Base-by-base conservation (phyloP, 202 grass and related monocot genomes). In the Eragrostis tef region DNA sequence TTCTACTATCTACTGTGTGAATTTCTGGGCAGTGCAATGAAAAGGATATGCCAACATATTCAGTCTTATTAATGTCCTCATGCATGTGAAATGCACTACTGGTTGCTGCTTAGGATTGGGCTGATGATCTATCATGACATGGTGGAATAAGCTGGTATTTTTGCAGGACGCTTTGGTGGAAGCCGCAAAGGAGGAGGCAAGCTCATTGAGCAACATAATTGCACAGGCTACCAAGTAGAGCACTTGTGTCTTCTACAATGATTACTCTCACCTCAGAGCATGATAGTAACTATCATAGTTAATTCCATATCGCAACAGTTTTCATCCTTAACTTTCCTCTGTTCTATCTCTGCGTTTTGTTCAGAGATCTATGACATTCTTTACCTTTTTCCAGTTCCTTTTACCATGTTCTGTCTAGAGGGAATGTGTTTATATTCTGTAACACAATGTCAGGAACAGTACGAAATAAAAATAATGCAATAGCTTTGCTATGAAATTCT, bases 161-260 rank as follows among this genome's bases (percentile, higher is more conserved):
- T 83, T 80, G 61, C 87, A 94, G 89, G 94, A 90, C 79, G 66
- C 84, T 80, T 64, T 94, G 84, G 86, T 94, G 83, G 88, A 89
- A 78, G 87, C 88, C 9, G 91, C 91, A 73, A 86, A 97, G 84
- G 87, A 81, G 44, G 79, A 90, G 83, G 78, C 89, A 77, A 39
- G 78, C 83, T 93, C 93, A 24, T 81, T 88, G 57, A 89, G 88
- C 79, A 92, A 64, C 75, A 94, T 97, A 72, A 97, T 94, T 79
- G 88, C 94, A 64, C 90, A 83, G 83, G 89, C 78, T 73, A 93
- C 88, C 79, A 90, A 75, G 80, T 88, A 91, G 82, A 91, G 79
- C 83, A 74, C 78, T 79, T 36, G 83, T 86, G 66, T 67, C 67
- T 53, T 47, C 10, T 67, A 83, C 83, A 79, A 69, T 89, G 15